Percentiles rank a stretch among this genome's conserved stretches.
phyloP scores from a whole-genome alignment of 257 asterid genomes.

The Euphrasia confusa region DNA sequence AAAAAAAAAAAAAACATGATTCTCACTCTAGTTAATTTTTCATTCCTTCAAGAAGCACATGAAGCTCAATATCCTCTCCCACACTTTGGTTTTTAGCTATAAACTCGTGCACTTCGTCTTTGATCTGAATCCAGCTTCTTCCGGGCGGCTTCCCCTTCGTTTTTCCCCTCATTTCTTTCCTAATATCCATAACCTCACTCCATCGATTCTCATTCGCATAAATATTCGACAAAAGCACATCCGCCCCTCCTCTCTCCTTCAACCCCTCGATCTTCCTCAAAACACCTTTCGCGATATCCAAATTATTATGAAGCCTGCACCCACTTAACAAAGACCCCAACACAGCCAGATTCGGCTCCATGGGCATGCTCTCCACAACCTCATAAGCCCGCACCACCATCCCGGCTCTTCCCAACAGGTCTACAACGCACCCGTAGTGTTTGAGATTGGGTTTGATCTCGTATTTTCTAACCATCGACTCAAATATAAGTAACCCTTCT shows the following conservation, averaged over 20 bases:
- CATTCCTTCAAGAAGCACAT: slow-evolving; percentile 30
- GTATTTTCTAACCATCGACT: slow-evolving; percentile 32
- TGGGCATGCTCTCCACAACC: slow-evolving; percentile 37
- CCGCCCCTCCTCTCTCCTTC: slow-evolving; percentile 40
- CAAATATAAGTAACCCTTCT: slow-evolving; percentile 42
- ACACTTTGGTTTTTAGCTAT: slow-evolving; percentile 30
- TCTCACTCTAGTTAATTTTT: slow-evolving; percentile 2
- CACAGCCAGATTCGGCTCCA: slow-evolving; percentile 42
- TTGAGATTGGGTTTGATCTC: slow-evolving; percentile 38
- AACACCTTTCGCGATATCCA: slow-evolving; percentile 38
- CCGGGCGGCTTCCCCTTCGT: slow-evolving; percentile 37
- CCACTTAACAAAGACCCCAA: slow-evolving; percentile 43
- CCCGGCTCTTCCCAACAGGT: slow-evolving; percentile 49
- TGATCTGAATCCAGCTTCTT: slow-evolving; percentile 44
- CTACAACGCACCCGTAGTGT: slow-evolving; percentile 54
- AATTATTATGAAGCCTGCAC: slow-evolving; percentile 39
- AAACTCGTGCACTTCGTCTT: slow-evolving; percentile 37
- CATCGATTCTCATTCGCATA: slow-evolving; percentile 42
- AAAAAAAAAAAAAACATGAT: background rate
- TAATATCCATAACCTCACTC: slow-evolving; percentile 34
- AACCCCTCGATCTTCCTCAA: slow-evolving; percentile 36
- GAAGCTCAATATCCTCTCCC: slow-evolving; percentile 26
- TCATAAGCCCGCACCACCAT: slow-evolving; percentile 39
- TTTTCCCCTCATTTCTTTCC: slow-evolving; percentile 41
- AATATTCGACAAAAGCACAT: slow-evolving; percentile 44